Percentiles rank a stretch among this genome's conserved stretches.
phyloP scores from a whole-genome alignment of 768 basidiomycete species.

The Rhodosporidiobolus odoratus region DNA sequence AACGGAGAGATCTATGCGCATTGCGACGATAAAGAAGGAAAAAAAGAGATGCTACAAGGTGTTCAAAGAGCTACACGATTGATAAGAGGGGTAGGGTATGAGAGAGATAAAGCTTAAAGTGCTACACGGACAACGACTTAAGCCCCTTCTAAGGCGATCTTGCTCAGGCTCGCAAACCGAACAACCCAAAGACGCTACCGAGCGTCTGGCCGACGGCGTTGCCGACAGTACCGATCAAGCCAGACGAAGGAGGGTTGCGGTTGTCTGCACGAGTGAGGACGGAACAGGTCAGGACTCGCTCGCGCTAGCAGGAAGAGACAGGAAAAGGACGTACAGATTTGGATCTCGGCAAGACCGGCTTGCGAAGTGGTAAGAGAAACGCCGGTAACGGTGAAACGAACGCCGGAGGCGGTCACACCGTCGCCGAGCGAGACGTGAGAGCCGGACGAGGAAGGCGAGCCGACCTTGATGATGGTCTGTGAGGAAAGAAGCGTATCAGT shows the following conservation, averaged over 20 bases:
- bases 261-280: no score
- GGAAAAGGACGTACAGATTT: no score
- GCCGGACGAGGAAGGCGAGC: constrained; percentile 15
- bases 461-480: constrained; percentile 13
- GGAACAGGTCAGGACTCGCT: no score
- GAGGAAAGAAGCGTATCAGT: background rate
- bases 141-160: no score
- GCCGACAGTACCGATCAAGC: constrained; percentile 5
- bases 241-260: background rate
- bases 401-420: constrained; percentile 10
- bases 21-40: background rate
- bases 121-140: background rate
- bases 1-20: background rate
- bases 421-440: constrained; percentile 22
- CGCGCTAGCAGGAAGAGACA: no score
- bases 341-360: constrained; percentile 29
- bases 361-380: background rate
- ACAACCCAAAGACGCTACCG: background rate
- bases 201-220: constrained; percentile 16
- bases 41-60: background rate
- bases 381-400: constrained; percentile 17
- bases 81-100: background rate
- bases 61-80: background rate
- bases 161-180: constrained; percentile 2
- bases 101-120: no score